Conservation (phyloP, 2,329 filamentous ascomycete genomes). For the Metarhizium guizhouense region DNA sequence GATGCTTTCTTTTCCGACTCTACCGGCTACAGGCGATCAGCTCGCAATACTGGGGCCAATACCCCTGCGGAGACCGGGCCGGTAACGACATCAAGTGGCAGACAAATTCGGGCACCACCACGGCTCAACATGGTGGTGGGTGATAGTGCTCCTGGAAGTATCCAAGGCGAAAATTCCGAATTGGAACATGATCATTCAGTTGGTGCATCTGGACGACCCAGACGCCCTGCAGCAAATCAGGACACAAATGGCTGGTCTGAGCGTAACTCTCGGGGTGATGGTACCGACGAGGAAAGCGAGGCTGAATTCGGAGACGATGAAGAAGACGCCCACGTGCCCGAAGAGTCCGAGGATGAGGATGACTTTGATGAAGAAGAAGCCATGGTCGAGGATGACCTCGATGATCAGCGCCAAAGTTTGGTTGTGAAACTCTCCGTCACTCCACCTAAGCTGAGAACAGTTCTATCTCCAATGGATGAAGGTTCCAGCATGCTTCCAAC, state of each 20-base stretch:
- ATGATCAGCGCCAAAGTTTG: constrained; percentile 47
- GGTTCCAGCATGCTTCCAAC: constrained; percentile 14
- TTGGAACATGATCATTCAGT: constrained; percentile 29
- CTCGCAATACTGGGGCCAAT: constrained; percentile 63
- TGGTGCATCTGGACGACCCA: constrained; percentile 39
- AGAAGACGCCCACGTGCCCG: constrained; percentile 57
- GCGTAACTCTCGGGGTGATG: constrained; percentile 31
- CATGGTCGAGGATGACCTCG: constrained; percentile 44
- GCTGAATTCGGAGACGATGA: constrained; percentile 71
- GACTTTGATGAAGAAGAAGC: constrained; percentile 48
- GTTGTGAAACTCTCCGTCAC: constrained; percentile 64
- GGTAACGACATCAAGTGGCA: constrained; percentile 73
- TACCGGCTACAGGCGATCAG: constrained; percentile 52
- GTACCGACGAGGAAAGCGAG: constrained; percentile 57
- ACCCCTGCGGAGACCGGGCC: constrained; percentile 61
- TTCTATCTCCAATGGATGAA: constrained; percentile 15
- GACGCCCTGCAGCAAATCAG: constrained; percentile 39
- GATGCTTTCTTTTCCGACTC: constrained; percentile 61
- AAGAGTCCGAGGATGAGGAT: constrained; percentile 51
- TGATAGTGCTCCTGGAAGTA: constrained; percentile 37
- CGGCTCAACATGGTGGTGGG: constrained; percentile 55
- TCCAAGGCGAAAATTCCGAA: constrained; percentile 35
- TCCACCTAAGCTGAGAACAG: constrained; percentile 27
- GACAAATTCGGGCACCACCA: constrained; percentile 65
- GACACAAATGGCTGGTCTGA: constrained; percentile 39